Evolutionary conservation across 2,329 filamentous ascomycete genomes (phyloP).

Genomic region (Sphaerulina vaccinii): DNA sequence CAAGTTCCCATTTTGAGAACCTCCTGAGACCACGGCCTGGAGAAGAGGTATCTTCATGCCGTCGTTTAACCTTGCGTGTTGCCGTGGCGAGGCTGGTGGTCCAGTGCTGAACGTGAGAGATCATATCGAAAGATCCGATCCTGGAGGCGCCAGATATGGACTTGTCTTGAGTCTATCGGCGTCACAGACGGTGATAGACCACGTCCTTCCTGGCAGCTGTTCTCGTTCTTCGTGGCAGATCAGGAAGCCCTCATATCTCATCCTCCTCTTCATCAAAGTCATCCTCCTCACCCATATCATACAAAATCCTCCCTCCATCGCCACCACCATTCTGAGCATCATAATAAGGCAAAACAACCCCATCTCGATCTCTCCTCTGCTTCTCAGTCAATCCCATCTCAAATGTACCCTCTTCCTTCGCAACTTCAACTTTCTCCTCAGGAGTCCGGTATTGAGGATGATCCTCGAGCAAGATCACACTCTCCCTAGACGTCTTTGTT

Average conservation of each 20-base stretch:
- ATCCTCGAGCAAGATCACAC: conserved; percentile 66
- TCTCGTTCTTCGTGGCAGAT: no score
- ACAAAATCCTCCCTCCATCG: conserved; percentile 88
- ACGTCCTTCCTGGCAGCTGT: not conserved
- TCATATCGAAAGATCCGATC: no score
- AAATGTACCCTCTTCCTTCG: conserved; percentile 64
- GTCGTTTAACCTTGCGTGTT: no score
- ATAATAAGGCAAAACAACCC: conserved; percentile 90
- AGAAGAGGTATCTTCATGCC: no score
- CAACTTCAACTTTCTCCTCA: conserved; percentile 38
- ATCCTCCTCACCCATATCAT: conserved; percentile 95
- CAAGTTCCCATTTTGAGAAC: no score
- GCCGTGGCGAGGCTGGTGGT: no score
- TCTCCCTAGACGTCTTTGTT: conserved; percentile 33
- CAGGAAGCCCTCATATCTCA: conserved; percentile 71
- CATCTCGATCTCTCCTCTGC: conserved; percentile 81
- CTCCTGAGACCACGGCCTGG: no score
- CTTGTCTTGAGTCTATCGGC: no score
- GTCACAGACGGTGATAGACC: no score
- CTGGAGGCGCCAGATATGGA: no score
- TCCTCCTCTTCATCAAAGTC: conserved; percentile 97
- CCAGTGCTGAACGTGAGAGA: no score
- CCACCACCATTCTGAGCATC: conserved; percentile 84
- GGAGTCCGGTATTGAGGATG: conserved; percentile 66
- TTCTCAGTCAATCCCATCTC: conserved; percentile 84